These are phyloP conservation scores for Eimeria necatrix DNA, from an alignment of 169 alveolate genomes.

Conservation along the genomic window DNA sequence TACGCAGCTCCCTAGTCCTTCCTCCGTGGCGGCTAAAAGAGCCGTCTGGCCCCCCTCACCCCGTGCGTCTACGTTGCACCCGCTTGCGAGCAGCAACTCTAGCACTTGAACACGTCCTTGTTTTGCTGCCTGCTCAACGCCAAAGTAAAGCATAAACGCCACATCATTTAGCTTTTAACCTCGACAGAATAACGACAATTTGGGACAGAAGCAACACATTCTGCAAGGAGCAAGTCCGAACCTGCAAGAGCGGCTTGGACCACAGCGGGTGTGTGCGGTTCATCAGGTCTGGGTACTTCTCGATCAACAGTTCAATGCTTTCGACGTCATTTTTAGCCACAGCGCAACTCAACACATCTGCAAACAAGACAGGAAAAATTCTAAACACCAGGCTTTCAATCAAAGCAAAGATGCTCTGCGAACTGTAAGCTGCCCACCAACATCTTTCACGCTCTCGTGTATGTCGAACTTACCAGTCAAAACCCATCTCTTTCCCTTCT, in stretches of 20 bases:
- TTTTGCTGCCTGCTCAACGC: conserved; percentile 80
- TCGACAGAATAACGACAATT: not conserved
- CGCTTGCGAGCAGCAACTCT: conserved; percentile 65
- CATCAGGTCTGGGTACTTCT: conserved; percentile 89
- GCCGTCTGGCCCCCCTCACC: conserved; percentile 84
- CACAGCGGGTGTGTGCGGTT: conserved; percentile 90
- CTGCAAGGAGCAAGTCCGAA: conserved; percentile 82
- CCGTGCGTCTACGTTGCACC: conserved; percentile 72
- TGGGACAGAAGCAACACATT: not conserved
- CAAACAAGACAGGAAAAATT: not conserved
- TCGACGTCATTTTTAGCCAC: conserved; percentile 87
- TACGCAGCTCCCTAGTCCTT: conserved; percentile 87
- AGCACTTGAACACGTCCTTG: conserved; percentile 79
- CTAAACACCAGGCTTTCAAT: not conserved
- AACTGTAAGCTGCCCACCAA: not conserved
- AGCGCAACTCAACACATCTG: conserved; percentile 87
- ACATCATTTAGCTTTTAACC: not conserved
- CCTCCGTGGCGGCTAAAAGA: conserved; percentile 91
- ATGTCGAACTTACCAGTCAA: conserved; percentile 84
- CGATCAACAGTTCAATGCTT: conserved; percentile 86
- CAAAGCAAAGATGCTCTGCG: not conserved
- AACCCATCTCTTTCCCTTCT: conserved; percentile 87
- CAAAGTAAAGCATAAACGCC: not conserved
- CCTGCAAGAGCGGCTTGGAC: conserved; percentile 92
- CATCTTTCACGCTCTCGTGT: not conserved